Conservation (phyloP, 352 stramenopile genomes). For the Pythium phragmiticola region DNA sequence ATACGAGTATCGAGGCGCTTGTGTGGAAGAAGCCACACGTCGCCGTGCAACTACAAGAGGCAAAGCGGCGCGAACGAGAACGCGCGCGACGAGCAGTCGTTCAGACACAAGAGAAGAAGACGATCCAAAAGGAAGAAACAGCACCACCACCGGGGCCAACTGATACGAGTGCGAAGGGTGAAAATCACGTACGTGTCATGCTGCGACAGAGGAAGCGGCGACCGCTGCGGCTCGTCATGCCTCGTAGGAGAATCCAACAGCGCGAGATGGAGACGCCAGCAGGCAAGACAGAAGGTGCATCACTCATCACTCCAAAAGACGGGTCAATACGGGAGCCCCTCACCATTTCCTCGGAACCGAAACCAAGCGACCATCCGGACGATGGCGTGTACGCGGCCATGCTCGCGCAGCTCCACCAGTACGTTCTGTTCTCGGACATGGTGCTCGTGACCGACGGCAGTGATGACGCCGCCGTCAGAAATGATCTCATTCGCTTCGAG, state of each 20-base stretch:
- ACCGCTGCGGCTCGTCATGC: neutral
- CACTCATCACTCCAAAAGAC: neutral
- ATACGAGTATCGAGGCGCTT: conserved; percentile 28
- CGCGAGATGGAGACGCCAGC: neutral
- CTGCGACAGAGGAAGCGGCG: neutral
- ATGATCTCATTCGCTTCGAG: conserved; percentile 18
- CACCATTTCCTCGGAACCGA: neutral
- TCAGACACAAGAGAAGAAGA: neutral
- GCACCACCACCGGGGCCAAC: neutral
- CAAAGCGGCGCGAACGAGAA: conserved; percentile 13
- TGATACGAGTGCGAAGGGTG: neutral
- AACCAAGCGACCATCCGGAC: neutral
- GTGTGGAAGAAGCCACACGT: conserved; percentile 40
- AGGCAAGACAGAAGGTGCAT: neutral
- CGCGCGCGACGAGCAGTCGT: neutral
- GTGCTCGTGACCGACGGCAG: neutral
- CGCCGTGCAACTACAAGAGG: conserved; percentile 34
- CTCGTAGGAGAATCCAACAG: neutral
- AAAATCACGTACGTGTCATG: neutral
- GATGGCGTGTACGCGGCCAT: conserved; percentile 4
- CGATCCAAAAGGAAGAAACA: neutral
- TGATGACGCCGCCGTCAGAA: neutral
- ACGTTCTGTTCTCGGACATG: conserved; percentile 13
- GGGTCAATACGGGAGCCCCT: neutral
- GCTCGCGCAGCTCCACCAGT: conserved; percentile 10